Evolutionary conservation across 345 rosid genomes (phyloP).

Genomic region (Orychophragmus violaceus): DNA sequence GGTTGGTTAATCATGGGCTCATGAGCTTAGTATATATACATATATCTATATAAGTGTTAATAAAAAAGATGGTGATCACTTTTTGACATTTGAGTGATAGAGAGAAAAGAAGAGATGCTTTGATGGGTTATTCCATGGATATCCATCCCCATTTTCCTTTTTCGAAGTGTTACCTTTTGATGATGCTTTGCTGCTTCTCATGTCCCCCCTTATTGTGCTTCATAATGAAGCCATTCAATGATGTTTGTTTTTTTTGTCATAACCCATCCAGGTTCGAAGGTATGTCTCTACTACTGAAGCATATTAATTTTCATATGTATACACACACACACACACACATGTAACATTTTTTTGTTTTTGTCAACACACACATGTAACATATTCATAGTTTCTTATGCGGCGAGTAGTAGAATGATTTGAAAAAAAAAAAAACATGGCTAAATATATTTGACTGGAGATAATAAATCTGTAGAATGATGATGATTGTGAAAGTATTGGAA

Average conservation of each 20-base stretch:
- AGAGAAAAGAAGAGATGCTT: conserved; percentile 22
- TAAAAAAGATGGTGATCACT: not conserved
- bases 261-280: not conserved
- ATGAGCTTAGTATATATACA: not conserved
- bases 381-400: not conserved
- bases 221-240: conserved; percentile 17
- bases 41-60: not conserved
- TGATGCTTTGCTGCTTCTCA: conserved; percentile 23
- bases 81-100: conserved; percentile 22
- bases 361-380: not conserved
- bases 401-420: not conserved
- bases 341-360: too few species aligned
- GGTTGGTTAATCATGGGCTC: conserved; percentile 8
- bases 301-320: not conserved
- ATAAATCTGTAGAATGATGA: not conserved
- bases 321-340: not conserved
- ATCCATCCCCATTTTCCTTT: conserved; percentile 10
- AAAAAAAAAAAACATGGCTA: not conserved
- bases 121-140: conserved; percentile 30
- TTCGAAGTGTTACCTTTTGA: conserved; percentile 11
- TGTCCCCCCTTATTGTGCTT: conserved; percentile 19
- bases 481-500: conserved; percentile 18
- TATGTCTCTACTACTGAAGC: conserved; percentile 5
- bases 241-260: not conserved
- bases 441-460: not conserved